A percentile compares a stretch with the other conserved stretches of the same genome.
Evolutionary conservation across 228 moss, liverwort and hornwort species (phyloP).

Genomic region (Sphagnum fallax): DNA sequence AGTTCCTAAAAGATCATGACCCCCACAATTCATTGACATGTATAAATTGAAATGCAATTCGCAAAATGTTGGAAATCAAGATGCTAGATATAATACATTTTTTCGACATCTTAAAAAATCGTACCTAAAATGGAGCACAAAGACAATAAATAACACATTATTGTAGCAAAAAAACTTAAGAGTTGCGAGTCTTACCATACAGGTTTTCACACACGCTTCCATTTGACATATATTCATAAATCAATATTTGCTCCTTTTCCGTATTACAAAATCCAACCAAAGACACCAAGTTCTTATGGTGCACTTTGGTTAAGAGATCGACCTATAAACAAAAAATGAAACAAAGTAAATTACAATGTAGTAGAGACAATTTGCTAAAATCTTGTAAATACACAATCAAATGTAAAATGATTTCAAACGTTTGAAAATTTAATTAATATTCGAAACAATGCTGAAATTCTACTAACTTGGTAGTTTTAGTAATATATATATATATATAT

Average conservation of each 20-base stretch:
- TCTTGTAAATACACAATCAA: background rate
- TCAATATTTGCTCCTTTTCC: slow-evolving; percentile 14
- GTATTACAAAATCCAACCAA: slow-evolving; percentile 22
- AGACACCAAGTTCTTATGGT: slow-evolving; percentile 26
- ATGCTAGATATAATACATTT: background rate
- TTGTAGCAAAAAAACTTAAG: background rate
- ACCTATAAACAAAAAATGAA: slow-evolving; percentile 9
- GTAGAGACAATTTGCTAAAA: background rate
- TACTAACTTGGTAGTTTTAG: background rate
- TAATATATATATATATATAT: background rate
- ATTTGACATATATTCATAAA: slow-evolving; percentile 20
- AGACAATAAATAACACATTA: no score
- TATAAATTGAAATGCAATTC: background rate
- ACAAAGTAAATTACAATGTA: no score
- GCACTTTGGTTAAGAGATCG: slow-evolving; percentile 14
- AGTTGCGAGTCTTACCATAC: background rate
- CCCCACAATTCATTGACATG: background rate
- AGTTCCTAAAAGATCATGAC: background rate
- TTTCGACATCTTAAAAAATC: background rate
- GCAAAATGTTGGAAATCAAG: background rate
- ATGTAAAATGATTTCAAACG: background rate
- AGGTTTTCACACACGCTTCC: slow-evolving; percentile 13
- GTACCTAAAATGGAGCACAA: no score
- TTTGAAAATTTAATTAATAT: background rate
- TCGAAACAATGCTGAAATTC: background rate